These are phyloP conservation scores for Xenosphaeropsis pyriputrescens DNA, from an alignment of 2,329 filamentous ascomycete species.

Conservation along the genomic window DNA sequence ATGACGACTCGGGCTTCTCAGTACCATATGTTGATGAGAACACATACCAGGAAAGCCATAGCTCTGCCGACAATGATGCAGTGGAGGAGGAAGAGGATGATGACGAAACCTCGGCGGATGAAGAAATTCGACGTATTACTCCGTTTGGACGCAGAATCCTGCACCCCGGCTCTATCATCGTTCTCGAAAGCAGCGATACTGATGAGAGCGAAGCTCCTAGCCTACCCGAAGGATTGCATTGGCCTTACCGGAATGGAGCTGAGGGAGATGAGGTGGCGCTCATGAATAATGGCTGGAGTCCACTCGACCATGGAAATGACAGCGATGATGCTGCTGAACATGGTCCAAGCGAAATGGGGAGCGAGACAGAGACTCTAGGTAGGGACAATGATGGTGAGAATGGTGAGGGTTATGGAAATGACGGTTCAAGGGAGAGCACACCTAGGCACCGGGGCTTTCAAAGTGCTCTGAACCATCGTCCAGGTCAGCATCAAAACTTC, in stretches of 20 bases:
- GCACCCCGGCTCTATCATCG: too few species aligned
- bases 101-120: not conserved
- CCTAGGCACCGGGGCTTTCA: too few species aligned
- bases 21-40: not conserved
- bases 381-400: conserved; percentile 5
- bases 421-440: not conserved
- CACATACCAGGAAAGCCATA: not conserved
- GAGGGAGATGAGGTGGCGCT: conserved; percentile 1
- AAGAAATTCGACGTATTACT: too few species aligned
- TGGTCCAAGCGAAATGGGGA: not conserved
- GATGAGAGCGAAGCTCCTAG: conserved; percentile 1
- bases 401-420: conserved; percentile 1
- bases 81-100: not conserved
- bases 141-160: too few species aligned
- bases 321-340: conserved; percentile 10
- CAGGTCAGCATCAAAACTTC: too few species aligned
- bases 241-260: too few species aligned
- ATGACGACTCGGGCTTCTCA: conserved; percentile 1
- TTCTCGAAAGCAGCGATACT: conserved; percentile 14
- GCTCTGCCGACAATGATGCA: not conserved
- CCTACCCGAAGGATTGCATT: too few species aligned
- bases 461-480: too few species aligned
- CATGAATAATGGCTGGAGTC: conserved; percentile 16
- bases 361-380: conserved; percentile 2
- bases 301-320: conserved; percentile 17